Base-by-base conservation (phyloP, 352 stramenopile genomes). In the Globisporangium acanthophoron region DNA sequence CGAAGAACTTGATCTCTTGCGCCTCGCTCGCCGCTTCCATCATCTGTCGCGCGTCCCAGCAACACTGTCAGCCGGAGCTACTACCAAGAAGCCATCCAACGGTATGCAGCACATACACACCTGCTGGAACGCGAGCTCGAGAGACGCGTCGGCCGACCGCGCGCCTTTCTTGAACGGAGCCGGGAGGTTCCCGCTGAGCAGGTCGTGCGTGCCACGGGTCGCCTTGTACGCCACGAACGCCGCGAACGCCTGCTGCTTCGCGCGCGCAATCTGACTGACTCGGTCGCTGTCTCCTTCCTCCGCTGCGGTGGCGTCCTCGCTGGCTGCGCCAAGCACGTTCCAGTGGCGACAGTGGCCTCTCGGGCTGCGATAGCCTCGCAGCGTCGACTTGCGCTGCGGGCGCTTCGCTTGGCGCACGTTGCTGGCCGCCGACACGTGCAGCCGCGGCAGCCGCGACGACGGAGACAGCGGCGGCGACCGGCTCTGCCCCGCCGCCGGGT, bases 1-100 rank as follows among this genome's bases (percentile, higher is more conserved):
- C 67, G 46, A 89, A 75, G 58, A 89, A 89, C 15, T 62, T 61
- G 13, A 73, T 61, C 54, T 85, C 75, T 57, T 83, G 73, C 46
- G 81, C 64, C 41, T 77, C 70, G 1, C 57, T 78, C 5, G 69
- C 62, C 15, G 61, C 56, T 12, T 61, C 63, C 52, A 86, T 75
- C 15, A 66, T 52, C 53, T 59, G 43, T 13, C 1, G 33, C 33
- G 33, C 31, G 31, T 35, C 8, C 8, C 33, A 11, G 33, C 33
- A 12, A 13, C 33, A 39, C 8, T 9, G 8, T 27, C 24, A 27
- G 24, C 24, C 24, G 24, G 24, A 1, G 24, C 24, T 27, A 27
- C 24, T 27, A 27, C 1, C 24, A 27, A 27, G 24, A 27, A 27
- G 24, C 24, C 24, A 24, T 24, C 21, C 21, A 24, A 24, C 21